Evolutionary conservation across 257 asterid species (phyloP).

Genomic region (Nicotiana obtusifolia): DNA sequence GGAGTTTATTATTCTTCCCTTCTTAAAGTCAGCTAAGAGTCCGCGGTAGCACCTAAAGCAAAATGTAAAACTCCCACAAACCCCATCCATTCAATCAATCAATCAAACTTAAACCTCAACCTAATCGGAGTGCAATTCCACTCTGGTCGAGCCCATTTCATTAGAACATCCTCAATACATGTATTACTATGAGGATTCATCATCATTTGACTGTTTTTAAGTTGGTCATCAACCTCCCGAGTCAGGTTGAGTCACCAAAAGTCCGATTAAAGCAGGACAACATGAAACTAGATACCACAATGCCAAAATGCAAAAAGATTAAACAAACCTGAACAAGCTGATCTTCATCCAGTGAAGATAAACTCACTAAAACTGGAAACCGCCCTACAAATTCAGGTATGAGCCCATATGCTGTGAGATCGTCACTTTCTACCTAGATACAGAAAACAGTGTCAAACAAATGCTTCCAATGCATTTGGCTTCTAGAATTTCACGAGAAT

Average conservation of each 20-base stretch:
- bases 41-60: not conserved
- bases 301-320: conserved; percentile 4
- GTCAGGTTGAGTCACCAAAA: not conserved
- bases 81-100: not conserved
- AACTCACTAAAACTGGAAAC: conserved; percentile 74
- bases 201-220: not conserved
- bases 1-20: not conserved
- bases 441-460: conserved; percentile 22
- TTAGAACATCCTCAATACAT: not conserved
- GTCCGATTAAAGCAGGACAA: not conserved
- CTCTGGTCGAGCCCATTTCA: not conserved
- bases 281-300: not conserved
- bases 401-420: conserved; percentile 87
- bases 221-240: conserved; percentile 1
- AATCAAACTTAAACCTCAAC: not conserved
- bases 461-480: not conserved
- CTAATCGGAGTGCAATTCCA: not conserved
- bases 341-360: conserved; percentile 76
- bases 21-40: not conserved
- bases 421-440: conserved; percentile 79
- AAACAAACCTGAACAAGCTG: conserved; percentile 77
- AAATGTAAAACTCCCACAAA: not conserved
- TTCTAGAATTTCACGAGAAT: not conserved
- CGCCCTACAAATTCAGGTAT: conserved; percentile 97
- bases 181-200: not conserved